Evolutionary conservation across 306 rosid species (phyloP).

Genomic region (Purshia tridentata): DNA sequence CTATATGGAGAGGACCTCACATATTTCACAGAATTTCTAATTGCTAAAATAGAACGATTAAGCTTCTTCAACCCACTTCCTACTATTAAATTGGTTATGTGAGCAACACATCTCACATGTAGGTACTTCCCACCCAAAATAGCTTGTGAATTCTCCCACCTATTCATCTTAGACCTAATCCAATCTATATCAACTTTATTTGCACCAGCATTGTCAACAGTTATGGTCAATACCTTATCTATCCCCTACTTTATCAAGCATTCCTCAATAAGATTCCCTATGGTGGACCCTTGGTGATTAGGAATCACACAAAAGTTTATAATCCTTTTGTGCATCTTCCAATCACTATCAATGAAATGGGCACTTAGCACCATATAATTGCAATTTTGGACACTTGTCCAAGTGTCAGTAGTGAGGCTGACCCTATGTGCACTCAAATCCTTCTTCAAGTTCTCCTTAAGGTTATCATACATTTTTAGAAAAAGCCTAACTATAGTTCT

Average conservation of each 20-base stretch:
- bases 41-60: background rate
- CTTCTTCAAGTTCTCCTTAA: background rate
- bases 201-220: background rate
- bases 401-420: background rate
- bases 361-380: background rate
- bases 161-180: background rate
- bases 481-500: background rate
- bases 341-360: background rate
- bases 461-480: background rate
- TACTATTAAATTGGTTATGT: background rate
- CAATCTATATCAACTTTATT: background rate
- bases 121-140: background rate
- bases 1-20: background rate
- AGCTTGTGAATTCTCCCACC: background rate
- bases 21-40: background rate
- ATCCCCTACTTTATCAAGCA: background rate
- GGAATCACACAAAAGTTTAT: background rate
- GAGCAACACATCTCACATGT: background rate
- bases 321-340: background rate
- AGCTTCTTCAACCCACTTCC: background rate
- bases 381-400: background rate
- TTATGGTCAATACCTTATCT: background rate
- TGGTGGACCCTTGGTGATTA: background rate
- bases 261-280: no score
- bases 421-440: background rate